These are phyloP conservation scores for Pythium folliculosum DNA, from an alignment of 352 stramenopile species.

Conservation along the genomic window DNA sequence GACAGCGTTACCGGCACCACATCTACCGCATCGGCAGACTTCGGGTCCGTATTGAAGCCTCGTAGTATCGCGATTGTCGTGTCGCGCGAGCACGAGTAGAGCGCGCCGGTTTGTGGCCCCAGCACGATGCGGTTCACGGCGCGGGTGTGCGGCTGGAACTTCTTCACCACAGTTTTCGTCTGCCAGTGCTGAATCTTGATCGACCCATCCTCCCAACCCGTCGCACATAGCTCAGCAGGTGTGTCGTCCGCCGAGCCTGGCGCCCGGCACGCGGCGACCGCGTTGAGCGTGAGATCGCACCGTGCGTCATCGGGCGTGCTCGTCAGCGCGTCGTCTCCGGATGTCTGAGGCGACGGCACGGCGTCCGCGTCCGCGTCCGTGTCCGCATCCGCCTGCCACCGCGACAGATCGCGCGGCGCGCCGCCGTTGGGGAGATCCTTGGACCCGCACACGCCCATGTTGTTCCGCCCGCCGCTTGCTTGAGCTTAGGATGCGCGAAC, in stretches of 20 bases:
- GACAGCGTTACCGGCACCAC: constrained; percentile 26
- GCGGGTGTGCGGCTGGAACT: constrained; percentile 52
- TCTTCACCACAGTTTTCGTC: constrained; percentile 27
- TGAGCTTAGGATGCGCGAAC: no score
- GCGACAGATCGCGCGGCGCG: constrained; percentile 32
- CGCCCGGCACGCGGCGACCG: constrained; percentile 40
- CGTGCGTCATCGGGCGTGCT: background rate
- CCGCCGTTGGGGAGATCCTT: constrained; percentile 20
- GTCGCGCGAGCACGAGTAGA: constrained; percentile 80
- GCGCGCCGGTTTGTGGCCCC: constrained; percentile 36
- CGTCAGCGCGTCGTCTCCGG: background rate
- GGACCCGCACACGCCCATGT: constrained; percentile 60
- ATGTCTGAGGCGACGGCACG: no score
- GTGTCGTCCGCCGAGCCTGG: background rate
- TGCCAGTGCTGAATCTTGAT: constrained; percentile 52
- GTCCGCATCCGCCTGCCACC: constrained; percentile 49
- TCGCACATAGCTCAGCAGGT: constrained; percentile 36
- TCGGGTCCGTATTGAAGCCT: background rate
- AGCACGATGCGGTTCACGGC: constrained; percentile 67
- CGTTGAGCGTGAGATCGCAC: constrained; percentile 47
- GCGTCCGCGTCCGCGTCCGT: background rate
- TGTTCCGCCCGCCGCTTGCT: background rate
- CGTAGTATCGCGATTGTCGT: constrained; percentile 63
- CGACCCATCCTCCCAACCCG: constrained; percentile 76
- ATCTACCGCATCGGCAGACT: no score